Percentiles rank a stretch among this genome's conserved stretches.
phyloP scores from a whole-genome alignment of 768 basidiomycete genomes.

The Paxillus involutus region DNA sequence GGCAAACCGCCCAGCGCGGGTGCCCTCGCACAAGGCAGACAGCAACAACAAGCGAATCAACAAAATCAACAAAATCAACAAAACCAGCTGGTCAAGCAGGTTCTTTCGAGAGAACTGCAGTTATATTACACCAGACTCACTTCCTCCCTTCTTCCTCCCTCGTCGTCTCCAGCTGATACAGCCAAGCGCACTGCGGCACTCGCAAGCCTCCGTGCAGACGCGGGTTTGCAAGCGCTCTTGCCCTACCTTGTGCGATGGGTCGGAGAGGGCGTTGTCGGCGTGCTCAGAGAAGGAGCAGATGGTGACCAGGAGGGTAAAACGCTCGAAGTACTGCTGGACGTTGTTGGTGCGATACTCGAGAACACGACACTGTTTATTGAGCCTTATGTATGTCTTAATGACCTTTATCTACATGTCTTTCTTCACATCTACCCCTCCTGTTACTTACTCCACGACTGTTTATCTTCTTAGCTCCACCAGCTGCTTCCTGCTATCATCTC shows the following conservation, averaged over 20 bases:
- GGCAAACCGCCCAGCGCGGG: constrained; percentile 26
- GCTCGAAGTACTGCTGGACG: constrained; percentile 82
- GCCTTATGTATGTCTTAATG: constrained; percentile 75
- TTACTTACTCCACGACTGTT: not conserved
- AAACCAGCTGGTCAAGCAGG: constrained; percentile 84
- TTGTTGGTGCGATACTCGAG: constrained; percentile 79
- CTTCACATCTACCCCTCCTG: too few relatives aligned
- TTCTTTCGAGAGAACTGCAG: constrained; percentile 90
- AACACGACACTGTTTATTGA: constrained; percentile 92
- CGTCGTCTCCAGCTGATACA: constrained; percentile 43
- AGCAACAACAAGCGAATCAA: constrained; percentile 32
- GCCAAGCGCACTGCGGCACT: constrained; percentile 86
- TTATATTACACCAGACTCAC: constrained; percentile 93
- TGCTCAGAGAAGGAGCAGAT: constrained; percentile 48
- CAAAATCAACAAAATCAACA: constrained; percentile 57
- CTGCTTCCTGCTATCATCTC: constrained; percentile 91
- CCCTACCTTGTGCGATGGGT: constrained; percentile 97
- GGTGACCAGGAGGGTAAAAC: constrained; percentile 66
- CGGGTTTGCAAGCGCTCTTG: constrained; percentile 86
- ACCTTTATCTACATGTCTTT: not conserved
- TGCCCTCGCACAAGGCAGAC: constrained; percentile 24
- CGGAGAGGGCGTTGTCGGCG: constrained; percentile 78
- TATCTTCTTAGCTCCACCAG: constrained; percentile 77
- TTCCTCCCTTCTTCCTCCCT: constrained; percentile 72
- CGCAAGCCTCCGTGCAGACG: constrained; percentile 85